Conservation (phyloP, 2,329 filamentous ascomycete genomes). For the Parascedosporium putredinis region DNA sequence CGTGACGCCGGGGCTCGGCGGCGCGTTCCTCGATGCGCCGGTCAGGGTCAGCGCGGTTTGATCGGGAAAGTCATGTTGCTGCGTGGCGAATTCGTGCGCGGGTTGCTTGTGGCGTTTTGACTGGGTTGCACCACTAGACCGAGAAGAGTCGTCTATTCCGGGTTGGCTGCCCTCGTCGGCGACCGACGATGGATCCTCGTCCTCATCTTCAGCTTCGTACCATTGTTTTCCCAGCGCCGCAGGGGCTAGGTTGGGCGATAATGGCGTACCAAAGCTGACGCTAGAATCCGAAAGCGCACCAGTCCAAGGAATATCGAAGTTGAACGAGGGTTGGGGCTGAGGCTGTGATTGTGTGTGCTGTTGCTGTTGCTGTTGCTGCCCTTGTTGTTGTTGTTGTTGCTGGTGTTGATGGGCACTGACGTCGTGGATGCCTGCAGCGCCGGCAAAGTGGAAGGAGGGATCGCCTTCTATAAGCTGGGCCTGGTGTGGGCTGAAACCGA, state of each 20-base stretch:
- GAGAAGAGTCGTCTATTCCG: neutral
- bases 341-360: no score
- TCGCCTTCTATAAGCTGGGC: neutral
- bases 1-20: neutral
- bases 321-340: neutral
- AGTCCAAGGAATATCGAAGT: constrained; percentile 1
- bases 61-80: neutral
- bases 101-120: neutral
- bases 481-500: neutral
- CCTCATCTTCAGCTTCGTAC: neutral
- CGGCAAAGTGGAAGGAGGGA: neutral
- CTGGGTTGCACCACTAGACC: neutral
- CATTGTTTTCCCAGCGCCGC: neutral
- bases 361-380: no score
- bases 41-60: neutral
- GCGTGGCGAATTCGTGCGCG: neutral
- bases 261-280: neutral
- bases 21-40: neutral
- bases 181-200: neutral
- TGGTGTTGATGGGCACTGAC: constrained; percentile 3
- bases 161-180: neutral
- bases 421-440: neutral
- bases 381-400: constrained; percentile 3
- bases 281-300: neutral
- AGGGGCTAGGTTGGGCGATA: neutral